Evolutionary conservation across 352 stramenopile genomes (phyloP).

Genomic region (Globisporangium heterothallicum): DNA sequence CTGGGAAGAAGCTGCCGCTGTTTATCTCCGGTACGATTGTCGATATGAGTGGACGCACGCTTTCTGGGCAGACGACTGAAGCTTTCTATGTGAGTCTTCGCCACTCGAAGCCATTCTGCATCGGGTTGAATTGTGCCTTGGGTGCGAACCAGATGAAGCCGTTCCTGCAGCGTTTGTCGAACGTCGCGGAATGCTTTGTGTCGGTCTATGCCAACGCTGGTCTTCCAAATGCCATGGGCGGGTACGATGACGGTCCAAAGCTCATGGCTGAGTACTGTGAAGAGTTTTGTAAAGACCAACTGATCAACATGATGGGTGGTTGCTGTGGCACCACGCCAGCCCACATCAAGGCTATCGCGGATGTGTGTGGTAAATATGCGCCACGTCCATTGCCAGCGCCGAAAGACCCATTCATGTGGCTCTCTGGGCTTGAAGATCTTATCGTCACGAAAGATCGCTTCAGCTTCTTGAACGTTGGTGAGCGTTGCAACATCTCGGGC

Average conservation of each 20-base stretch:
- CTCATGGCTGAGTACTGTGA: slow-evolving; percentile 93
- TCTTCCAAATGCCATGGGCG: slow-evolving; percentile 96
- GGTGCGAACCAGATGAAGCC: slow-evolving; percentile 95
- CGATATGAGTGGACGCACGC: slow-evolving; percentile 94
- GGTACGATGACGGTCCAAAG: slow-evolving; percentile 92
- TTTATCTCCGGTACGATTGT: slow-evolving; percentile 97
- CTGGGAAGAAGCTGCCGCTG: slow-evolving; percentile 87
- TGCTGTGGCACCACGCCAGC: slow-evolving; percentile 94
- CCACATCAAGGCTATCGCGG: slow-evolving; percentile 92
- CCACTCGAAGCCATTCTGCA: slow-evolving; percentile 95
- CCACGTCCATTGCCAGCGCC: slow-evolving; percentile 79
- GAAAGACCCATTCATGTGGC: slow-evolving; percentile 92
- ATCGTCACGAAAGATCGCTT: slow-evolving; percentile 92
- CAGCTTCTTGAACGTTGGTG: slow-evolving; percentile 95
- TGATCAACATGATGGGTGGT: slow-evolving; percentile 96
- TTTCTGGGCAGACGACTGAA: slow-evolving; percentile 95
- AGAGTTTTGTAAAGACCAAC: slow-evolving; percentile 92
- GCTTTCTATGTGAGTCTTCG: slow-evolving; percentile 95
- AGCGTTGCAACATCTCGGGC: slow-evolving; percentile 95
- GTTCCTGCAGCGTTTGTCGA: slow-evolving; percentile 90
- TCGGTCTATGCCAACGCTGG: slow-evolving; percentile 96
- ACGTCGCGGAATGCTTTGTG: slow-evolving; percentile 94
- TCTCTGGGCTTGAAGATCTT: slow-evolving; percentile 94
- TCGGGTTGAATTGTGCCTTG: slow-evolving; percentile 96
- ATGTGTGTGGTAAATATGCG: slow-evolving; percentile 70